Evolutionary conservation across 2,329 filamentous ascomycete species (phyloP), one percentile per base, ranked within the genome.

Genomic region (Fusarium staphyleae): DNA sequence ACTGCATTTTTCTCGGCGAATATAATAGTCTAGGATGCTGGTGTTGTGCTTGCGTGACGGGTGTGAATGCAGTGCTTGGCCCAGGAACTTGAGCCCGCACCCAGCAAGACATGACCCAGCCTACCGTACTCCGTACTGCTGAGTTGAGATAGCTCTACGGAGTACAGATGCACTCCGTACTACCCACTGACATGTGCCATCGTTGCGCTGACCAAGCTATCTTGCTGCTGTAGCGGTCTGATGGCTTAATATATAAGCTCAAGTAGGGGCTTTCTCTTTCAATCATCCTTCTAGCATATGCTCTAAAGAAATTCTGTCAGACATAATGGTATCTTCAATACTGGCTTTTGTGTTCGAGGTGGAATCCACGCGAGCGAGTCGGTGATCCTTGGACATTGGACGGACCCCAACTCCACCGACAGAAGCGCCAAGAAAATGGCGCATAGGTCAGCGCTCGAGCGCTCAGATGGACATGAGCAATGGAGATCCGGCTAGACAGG

Each of bases 391-490:
- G 42, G 47, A 48, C 42, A 51, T 53, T 32, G 44, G 57, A 48
- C 57, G 18, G 41, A 47, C 53, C 57, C 57, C 53, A 50, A 37
- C 42, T 37, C 48, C 53, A 52, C 54, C 47, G 19, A 33, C 19
- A 61, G 52, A 55, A 57, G 53, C 51, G 60, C 60, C 60, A 63
- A 63, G 60, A 63, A 52, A 63, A 63, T 63, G 60, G 60, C 60
- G 60, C 60, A 63, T 52, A 33, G 45, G 40, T 49, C 34, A 52
- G 46, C 40, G 36, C 46, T 35, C 29, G 39, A 44, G 16, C 18
- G 40, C 55, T 10, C 22, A 43, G 37, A 43, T 43, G 47, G 47
- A 35, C 39, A 29, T 44, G 39, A 50, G 41, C 47, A 50, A 44
- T 15, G 35, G 55, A 62, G 59, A 62, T 62, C 59, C 34, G 59